Conservation (phyloP, 2,329 filamentous ascomycete genomes). For the Grosmannia serpens region DNA sequence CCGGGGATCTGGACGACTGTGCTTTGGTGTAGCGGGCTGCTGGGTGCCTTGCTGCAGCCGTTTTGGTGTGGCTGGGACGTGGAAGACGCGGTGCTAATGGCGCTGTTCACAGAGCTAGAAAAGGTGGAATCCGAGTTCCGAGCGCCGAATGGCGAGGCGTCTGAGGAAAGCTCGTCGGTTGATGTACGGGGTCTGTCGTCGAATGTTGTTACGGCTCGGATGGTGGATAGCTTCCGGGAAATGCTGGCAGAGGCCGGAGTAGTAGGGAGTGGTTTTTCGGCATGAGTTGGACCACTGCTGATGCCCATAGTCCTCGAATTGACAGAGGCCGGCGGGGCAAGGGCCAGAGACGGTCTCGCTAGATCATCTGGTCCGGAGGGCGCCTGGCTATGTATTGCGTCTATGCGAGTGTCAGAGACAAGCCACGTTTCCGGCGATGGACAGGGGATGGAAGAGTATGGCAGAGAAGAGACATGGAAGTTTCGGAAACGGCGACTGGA, state of each 20-base stretch:
- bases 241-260: slow-evolving; percentile 12
- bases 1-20: background rate
- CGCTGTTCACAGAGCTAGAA: slow-evolving; percentile 46
- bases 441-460: background rate
- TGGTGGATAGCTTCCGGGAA: slow-evolving; percentile 32
- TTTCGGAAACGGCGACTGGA: background rate
- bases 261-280: slow-evolving; percentile 16
- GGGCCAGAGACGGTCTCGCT: slow-evolving; percentile 20
- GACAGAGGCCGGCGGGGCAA: slow-evolving; percentile 26
- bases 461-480: background rate
- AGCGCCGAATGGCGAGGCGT: slow-evolving; percentile 22
- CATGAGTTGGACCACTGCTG: slow-evolving; percentile 8
- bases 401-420: background rate
- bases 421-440: background rate
- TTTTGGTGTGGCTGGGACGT: slow-evolving; percentile 20
- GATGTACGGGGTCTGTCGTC: slow-evolving; percentile 29
- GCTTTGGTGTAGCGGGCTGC: slow-evolving; percentile 25
- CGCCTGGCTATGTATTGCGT: slow-evolving; percentile 4
- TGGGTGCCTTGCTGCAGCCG: slow-evolving; percentile 20
- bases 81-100: slow-evolving; percentile 35
- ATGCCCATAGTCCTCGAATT: slow-evolving; percentile 27
- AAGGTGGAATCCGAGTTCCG: slow-evolving; percentile 34
- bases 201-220: slow-evolving; percentile 45
- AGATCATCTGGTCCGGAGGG: slow-evolving; percentile 15
- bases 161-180: slow-evolving; percentile 29